These are phyloP conservation scores for Talaromyces liani DNA, from an alignment of 495 filamentous ascomycete species.

Conservation along the genomic window DNA sequence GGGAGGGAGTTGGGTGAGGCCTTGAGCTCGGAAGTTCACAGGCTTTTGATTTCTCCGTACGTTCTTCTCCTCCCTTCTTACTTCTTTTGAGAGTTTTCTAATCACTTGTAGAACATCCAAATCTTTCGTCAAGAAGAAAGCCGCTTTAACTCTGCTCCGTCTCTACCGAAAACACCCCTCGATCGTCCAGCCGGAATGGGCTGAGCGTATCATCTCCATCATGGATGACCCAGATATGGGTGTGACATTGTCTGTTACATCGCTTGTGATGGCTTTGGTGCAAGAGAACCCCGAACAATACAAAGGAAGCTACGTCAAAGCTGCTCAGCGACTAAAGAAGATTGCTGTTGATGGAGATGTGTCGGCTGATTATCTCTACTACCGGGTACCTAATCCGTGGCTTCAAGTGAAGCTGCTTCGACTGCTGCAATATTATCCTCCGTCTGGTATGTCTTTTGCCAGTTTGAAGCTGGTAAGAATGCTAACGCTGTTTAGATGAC, in stretches of 20 bases:
- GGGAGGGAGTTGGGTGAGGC: constrained; percentile 96
- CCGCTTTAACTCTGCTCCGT: constrained; percentile 89
- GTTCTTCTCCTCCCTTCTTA: constrained; percentile 22
- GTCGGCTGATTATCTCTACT: constrained; percentile 86
- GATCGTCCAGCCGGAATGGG: constrained; percentile 95
- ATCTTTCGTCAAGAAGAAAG: constrained; percentile 99
- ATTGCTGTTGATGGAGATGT: constrained; percentile 86
- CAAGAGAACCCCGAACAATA: constrained; percentile 92
- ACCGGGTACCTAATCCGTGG: constrained; percentile 98
- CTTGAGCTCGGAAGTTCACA: constrained; percentile 85
- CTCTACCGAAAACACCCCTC: constrained; percentile 89
- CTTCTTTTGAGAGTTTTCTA: constrained; percentile 11
- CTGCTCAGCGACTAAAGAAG: constrained; percentile 78
- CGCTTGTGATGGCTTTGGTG: constrained; percentile 89
- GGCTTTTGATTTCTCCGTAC: constrained; percentile 91
- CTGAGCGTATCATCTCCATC: constrained; percentile 91
- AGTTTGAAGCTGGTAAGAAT: neutral
- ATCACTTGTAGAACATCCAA: constrained; percentile 68
- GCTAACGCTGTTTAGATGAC: constrained; percentile 56
- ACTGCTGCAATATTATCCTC: constrained; percentile 91
- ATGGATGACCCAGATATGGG: constrained; percentile 98
- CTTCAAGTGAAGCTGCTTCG: constrained; percentile 92
- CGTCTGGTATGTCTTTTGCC: constrained; percentile 59
- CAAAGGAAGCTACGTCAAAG: constrained; percentile 89
- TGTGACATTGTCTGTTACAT: constrained; percentile 91